A percentile compares a stretch with the other conserved stretches of the same genome.
phyloP scores from a whole-genome alignment of 768 basidiomycete genomes.

The Cyclocybe aegerita region DNA sequence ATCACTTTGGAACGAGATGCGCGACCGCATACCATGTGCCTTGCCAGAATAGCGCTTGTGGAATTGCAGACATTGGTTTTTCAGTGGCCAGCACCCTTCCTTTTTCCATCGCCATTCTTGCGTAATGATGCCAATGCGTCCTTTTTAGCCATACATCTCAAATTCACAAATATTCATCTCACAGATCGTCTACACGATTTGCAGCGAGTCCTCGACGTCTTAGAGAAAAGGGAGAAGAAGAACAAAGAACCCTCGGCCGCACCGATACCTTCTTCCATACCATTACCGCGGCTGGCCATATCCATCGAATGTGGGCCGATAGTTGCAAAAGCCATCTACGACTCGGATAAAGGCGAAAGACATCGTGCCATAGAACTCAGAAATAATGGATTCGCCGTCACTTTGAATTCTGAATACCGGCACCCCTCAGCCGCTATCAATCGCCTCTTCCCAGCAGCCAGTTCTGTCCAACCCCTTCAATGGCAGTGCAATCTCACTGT shows the following conservation, averaged over 20 bases:
- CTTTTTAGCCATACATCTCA: slow-evolving; percentile 46
- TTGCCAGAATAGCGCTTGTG: slow-evolving; percentile 42
- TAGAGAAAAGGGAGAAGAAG: slow-evolving; percentile 15
- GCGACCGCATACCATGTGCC: slow-evolving; percentile 31
- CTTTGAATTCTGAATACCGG: slow-evolving; percentile 41
- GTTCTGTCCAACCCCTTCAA: slow-evolving; percentile 41
- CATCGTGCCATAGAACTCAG: slow-evolving; percentile 57
- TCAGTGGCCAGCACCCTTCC: slow-evolving; percentile 65
- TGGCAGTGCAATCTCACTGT: slow-evolving; percentile 43
- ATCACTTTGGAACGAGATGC: slow-evolving; percentile 46
- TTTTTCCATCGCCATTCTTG: slow-evolving; percentile 48
- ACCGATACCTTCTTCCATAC: slow-evolving; percentile 22
- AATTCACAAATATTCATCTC: slow-evolving; percentile 44
- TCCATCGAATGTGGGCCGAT: slow-evolving; percentile 50
- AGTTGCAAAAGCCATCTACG: slow-evolving; percentile 51
- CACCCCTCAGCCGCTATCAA: slow-evolving; percentile 21
- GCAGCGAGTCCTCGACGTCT: slow-evolving; percentile 34
- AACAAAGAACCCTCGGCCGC: slow-evolving; percentile 11
- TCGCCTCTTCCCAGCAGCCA: slow-evolving; percentile 24
- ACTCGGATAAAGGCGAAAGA: slow-evolving; percentile 33
- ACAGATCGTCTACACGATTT: slow-evolving; percentile 57
- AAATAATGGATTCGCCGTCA: slow-evolving; percentile 49
- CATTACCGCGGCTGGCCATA: slow-evolving; percentile 50
- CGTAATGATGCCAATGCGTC: slow-evolving; percentile 59
- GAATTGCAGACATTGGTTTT: slow-evolving; percentile 42